Evolutionary conservation across 1,284 basidiomycete genomes (phyloP), one percentile per base, ranked within the genome.

Genomic region (Cutaneotrichosporon arboriforme): DNA sequence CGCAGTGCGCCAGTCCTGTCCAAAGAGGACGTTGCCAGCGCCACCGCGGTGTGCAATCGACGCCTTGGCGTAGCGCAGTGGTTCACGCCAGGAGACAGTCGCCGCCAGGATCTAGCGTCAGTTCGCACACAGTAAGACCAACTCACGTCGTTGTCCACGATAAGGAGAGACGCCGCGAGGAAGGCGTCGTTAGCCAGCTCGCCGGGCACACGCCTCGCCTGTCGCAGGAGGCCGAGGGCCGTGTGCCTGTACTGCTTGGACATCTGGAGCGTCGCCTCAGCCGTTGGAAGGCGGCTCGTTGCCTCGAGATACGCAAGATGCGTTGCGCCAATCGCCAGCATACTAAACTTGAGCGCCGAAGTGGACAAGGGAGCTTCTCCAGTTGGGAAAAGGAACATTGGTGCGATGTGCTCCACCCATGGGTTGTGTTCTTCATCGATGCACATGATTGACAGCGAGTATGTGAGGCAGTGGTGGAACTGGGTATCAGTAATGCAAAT

Each of bases 381-480:
- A 1, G 58, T 55, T 0, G 66, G 65, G 35, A 67, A 64, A 4
- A 72, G 57, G 50, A 69, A 68, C 44, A 72, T 57, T 10, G 68
- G 65, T 2, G 64, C 62, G 20, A 69, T 60, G 44, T 67, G 62
- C 31, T 67, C 61, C 2, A 70, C 58, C 68, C 68, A 72, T 2
- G 68, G 68, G 48, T 70, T 72, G 45, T 58, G 54, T 8, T 69
- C 66, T 43, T 72, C 70, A 34, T 64, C 57, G 26, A 67, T 64
- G 31, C 68, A 66, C 17, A 68, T 57, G 45, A 70, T 68, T 4
- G 68, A 69, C 2, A 72, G 62, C 4, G 68, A 61, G 45, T 72
- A 72, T 2, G 68, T 68, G 7, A 70, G 55, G 47, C 64, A 66
- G 52, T 72, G 69, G 44, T 72, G 69, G 52, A 71, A 67, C 69